Percentiles rank a stretch among this genome's conserved stretches.
phyloP scores from a whole-genome alignment of 2,329 filamentous ascomycete species.

The Fusarium sp. region DNA sequence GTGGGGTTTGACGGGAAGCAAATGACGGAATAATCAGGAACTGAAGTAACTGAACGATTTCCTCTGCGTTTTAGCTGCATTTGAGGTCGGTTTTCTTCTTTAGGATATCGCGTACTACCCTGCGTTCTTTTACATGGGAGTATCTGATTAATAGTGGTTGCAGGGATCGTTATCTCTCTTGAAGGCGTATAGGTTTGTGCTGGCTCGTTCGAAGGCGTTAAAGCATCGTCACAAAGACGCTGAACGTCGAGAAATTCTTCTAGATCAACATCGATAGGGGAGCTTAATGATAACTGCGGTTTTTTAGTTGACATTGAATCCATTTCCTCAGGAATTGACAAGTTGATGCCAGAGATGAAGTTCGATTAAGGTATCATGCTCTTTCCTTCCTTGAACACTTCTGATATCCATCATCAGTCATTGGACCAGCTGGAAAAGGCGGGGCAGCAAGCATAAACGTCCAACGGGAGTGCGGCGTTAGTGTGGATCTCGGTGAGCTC shows the following conservation, averaged over 20 bases:
- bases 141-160: constrained; percentile 17
- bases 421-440: constrained; percentile 17
- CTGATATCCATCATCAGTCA: constrained; percentile 25
- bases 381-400: constrained; percentile 25
- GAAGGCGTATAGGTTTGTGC: constrained; percentile 25
- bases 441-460: background rate
- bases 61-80: constrained; percentile 8
- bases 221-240: constrained; percentile 41
- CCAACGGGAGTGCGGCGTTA: background rate
- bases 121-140: constrained; percentile 1
- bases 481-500: constrained; percentile 36
- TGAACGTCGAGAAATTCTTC: constrained; percentile 47
- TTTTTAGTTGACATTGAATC: background rate
- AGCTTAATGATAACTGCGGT: background rate
- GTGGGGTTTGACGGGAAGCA: constrained; percentile 51
- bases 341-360: constrained; percentile 6
- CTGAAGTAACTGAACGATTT: constrained; percentile 20
- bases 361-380: constrained; percentile 10
- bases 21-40: constrained; percentile 47
- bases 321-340: constrained; percentile 12
- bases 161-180: constrained; percentile 29
- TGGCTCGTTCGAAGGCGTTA: constrained; percentile 28
- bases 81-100: background rate
- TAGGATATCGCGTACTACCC: constrained; percentile 9
- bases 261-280: constrained; percentile 36